Evolutionary conservation across 257 asterid genomes (phyloP), one percentile per base, ranked within the genome.

Genomic region (Plantago major): DNA sequence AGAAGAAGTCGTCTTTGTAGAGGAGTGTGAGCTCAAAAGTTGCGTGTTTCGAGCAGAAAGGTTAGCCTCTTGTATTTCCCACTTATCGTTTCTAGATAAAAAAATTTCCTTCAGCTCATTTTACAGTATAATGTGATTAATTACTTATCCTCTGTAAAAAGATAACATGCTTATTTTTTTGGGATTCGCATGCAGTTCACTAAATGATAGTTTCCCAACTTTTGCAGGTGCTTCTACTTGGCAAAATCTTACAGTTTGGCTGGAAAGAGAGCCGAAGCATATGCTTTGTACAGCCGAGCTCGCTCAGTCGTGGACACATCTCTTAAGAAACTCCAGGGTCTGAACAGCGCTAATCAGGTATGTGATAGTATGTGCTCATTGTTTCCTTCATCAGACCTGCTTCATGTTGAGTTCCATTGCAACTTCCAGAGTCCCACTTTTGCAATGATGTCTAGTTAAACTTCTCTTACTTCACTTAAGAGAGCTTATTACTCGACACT

Each of bases 231-330:
- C 81, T 88, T 91, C 78, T 91, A 91, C 89, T 75, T 91, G 70
- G 98, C 95, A 42, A 84, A 82, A 67, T 91, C 98, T 64, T 91
- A 91, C 76, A 91, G 98, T 82, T 80, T 75, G 70, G 95, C 90
- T 64, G 97, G 95, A 43, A 91, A 88, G 84, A 82, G 98, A 78
- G 78, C 84, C 42, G 98, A 91, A 81, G 97, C 98, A 38, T 91
- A 86, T 81, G 92, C 81, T 67, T 77, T 91, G 74, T 86, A 66
- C 78, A 57, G 80, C 74, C 76, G 73, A 78, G 83, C 96, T 63
- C 84, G 86, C 54, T 79, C 95, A 59, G 76, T 79, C 13, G 86
- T 80, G 66, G 89, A 88, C 53, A 62, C 75, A 54, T 79, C 95
- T 67, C 81, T 88, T 66, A 72, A 69, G 78, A 88, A 77, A 67